phyloP scores from a whole-genome alignment of 2,329 filamentous ascomycete genomes.

The Trichoderma citrinoviride region DNA sequence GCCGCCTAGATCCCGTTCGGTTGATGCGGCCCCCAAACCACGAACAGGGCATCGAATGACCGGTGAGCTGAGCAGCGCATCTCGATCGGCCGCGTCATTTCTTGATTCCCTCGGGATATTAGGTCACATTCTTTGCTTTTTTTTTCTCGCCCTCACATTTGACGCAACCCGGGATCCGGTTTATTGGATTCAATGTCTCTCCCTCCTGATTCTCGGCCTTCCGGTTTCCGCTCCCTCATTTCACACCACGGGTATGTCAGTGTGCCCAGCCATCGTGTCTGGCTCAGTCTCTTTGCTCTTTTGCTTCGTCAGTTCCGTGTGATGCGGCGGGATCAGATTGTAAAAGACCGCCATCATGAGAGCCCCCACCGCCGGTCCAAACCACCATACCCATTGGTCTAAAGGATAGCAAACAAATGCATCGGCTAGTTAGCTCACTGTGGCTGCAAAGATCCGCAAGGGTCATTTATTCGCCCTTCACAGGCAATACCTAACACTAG shows the following conservation, averaged over 20 bases:
- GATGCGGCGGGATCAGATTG: constrained; percentile 34
- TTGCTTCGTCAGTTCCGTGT: constrained; percentile 11
- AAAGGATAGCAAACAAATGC: neutral
- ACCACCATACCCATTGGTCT: constrained; percentile 41
- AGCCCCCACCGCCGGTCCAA: constrained; percentile 33
- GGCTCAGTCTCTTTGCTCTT: neutral
- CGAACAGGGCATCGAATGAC: neutral
- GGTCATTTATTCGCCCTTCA: no score
- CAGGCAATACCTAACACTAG: no score
- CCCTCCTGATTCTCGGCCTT: neutral
- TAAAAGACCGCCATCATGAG: constrained; percentile 32
- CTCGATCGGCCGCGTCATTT: neutral
- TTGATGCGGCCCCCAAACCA: neutral
- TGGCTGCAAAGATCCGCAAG: no score
- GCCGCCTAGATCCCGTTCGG: neutral
- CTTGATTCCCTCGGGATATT: neutral
- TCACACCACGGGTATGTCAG: neutral
- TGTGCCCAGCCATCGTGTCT: neutral
- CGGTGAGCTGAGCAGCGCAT: neutral
- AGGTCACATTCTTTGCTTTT: neutral
- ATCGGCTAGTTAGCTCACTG: neutral
- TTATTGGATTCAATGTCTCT: neutral
- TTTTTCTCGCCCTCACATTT: neutral
- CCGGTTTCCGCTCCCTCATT: neutral
- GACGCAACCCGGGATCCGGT: neutral